Percentiles rank a stretch among this genome's conserved stretches.
These are phyloP conservation scores for Pinus tabuliformis DNA, from an alignment of 75 land plant genomes.

Conservation along the genomic window DNA sequence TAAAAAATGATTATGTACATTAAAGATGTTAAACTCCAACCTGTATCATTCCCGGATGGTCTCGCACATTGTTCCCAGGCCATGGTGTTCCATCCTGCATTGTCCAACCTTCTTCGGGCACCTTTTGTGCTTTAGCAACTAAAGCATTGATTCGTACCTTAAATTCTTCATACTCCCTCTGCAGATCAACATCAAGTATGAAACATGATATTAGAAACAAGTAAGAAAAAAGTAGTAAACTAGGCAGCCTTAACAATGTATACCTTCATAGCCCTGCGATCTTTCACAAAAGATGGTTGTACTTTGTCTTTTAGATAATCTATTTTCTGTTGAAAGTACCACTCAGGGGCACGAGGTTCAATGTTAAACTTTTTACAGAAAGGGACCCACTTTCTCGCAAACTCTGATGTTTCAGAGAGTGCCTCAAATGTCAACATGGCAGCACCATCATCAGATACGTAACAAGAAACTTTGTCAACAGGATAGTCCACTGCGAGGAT, in stretches of 20 bases:
- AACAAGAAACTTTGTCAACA: conserved; percentile 57
- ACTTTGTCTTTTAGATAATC: conserved; percentile 79
- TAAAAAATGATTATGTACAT: not conserved
- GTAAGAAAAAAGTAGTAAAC: not conserved
- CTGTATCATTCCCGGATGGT: conserved; percentile 89
- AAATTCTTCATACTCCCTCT: conserved; percentile 86
- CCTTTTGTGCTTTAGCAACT: conserved; percentile 68
- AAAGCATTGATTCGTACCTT: conserved; percentile 74
- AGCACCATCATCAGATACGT: conserved; percentile 66
- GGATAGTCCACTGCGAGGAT: conserved; percentile 54
- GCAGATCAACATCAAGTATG: conserved; percentile 3
- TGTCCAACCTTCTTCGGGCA: conserved; percentile 80
- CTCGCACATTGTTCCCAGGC: conserved; percentile 74
- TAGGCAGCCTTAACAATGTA: not conserved
- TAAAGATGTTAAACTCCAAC: conserved; percentile 14
- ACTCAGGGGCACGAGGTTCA: conserved; percentile 79
- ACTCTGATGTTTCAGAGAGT: conserved; percentile 69
- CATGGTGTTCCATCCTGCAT: conserved; percentile 84
- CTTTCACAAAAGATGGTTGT: conserved; percentile 58
- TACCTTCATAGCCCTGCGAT: conserved; percentile 76
- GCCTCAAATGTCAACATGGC: conserved; percentile 67
- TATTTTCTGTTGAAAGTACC: conserved; percentile 66
- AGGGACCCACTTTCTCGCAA: conserved; percentile 82
- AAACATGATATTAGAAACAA: not conserved
- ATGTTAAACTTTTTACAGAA: conserved; percentile 71